These are phyloP conservation scores for Alternaria consortialis DNA, from an alignment of 2,329 filamentous ascomycete species.

Conservation along the genomic window DNA sequence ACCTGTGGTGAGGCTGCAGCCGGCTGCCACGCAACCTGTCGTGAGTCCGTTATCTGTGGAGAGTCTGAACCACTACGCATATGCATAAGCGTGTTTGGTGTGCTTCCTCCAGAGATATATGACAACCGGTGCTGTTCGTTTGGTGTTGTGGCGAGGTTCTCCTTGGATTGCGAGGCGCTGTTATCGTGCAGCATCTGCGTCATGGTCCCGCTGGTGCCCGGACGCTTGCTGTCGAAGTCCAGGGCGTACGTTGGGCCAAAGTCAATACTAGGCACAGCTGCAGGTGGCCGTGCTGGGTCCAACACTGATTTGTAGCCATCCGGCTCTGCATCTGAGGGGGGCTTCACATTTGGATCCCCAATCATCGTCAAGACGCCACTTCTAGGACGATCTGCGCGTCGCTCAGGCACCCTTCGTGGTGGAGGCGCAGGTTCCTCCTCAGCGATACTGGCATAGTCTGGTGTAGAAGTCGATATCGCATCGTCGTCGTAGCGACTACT, in stretches of 20 bases:
- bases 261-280: constrained; percentile 77
- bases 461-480: constrained; percentile 71
- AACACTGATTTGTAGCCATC: constrained; percentile 55
- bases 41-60: constrained; percentile 62
- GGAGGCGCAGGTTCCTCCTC: constrained; percentile 39
- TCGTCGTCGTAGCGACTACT: constrained; percentile 70
- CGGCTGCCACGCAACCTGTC: constrained; percentile 82
- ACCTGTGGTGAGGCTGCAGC: constrained; percentile 63
- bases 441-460: constrained; percentile 79
- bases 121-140: constrained; percentile 43
- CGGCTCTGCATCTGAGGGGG: constrained; percentile 56
- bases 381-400: constrained; percentile 74
- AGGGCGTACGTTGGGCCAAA: constrained; percentile 87
- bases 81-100: constrained; percentile 53
- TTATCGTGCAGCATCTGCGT: constrained; percentile 49
- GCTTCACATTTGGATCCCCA: constrained; percentile 62
- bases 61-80: constrained; percentile 50
- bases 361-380: constrained; percentile 83
- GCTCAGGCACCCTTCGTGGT: constrained; percentile 52
- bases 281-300: constrained; percentile 32
- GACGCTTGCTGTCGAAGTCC: constrained; percentile 62
- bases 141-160: constrained; percentile 40
- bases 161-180: constrained; percentile 42
- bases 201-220: constrained; percentile 64
- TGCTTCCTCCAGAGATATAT: constrained; percentile 44